Base-by-base conservation (phyloP, 2,329 filamentous ascomycete genomes). In the Tolypocladium capitatum region DNA sequence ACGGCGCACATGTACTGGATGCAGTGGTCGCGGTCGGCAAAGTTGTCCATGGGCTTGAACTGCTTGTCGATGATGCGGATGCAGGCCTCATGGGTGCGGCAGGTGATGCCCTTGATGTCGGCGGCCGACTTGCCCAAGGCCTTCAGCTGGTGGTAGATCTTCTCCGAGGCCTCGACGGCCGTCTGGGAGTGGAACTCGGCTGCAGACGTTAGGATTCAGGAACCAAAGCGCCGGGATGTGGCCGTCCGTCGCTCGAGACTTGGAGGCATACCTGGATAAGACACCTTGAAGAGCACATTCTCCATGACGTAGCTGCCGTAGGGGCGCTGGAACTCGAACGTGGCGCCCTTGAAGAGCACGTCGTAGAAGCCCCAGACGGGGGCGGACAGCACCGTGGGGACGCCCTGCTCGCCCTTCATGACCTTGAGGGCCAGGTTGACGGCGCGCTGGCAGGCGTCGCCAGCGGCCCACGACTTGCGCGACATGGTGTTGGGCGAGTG, bases 221-320 rank as follows among this genome's bases (percentile, higher is more conserved):
- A n/a, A 3, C 16, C 24, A 16, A n/a, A n/a, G 46, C 14, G 4
- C 21, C 24, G 4, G 43, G n/a, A 1, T 31, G 21, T n/a, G n/a
- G n/a, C n/a, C n/a, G n/a, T n/a, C n/a, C n/a, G n/a, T n/a, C n/a
- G n/a, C n/a, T n/a, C n/a, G n/a, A n/a, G n/a, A n/a, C n/a, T n/a
- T 14, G 34, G 13, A 46, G 16, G 65, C 77, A 65, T 74, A 88
- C 86, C 86, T 63, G 91, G 91, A 68, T 96, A 97, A 42, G 92
- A 98, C 51, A 98, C 92, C 80, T 98, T 98, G 84, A 98, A 98
- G 54, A 98, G 82, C 51, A 98, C 89, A 63, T 97, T 98, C 81
- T 98, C 92, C 92, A 98, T 98, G 56, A 98, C 92, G 68, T 98
- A 98, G 75, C 86, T 94, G 64, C 90, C 91, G 64, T 98, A 98